phyloP scores from a whole-genome alignment of 306 rosid genomes.

The Dryas alaskensis region DNA sequence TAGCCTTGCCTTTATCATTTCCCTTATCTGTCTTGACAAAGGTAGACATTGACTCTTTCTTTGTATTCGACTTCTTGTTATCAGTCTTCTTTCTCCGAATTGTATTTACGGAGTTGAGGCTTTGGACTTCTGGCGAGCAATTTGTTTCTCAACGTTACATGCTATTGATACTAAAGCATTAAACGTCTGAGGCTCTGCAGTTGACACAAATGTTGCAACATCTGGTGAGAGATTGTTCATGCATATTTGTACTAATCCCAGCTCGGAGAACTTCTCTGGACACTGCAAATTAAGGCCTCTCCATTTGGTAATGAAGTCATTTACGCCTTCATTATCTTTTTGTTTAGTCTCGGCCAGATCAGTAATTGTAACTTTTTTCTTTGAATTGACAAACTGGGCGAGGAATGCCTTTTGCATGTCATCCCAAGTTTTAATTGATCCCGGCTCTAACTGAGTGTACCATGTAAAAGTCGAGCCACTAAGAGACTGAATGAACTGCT shows the following conservation, averaged over 20 bases:
- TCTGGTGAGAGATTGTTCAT: not conserved
- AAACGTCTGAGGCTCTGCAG: not conserved
- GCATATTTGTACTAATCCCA: not conserved
- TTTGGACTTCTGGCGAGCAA: no score
- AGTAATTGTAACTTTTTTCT: not conserved
- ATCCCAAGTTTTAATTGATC: not conserved
- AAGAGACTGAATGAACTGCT: not conserved
- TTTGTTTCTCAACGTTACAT: no score
- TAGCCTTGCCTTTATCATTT: not conserved
- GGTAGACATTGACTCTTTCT: not conserved
- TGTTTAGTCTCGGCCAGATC: not conserved
- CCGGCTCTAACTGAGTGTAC: not conserved
- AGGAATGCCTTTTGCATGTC: not conserved
- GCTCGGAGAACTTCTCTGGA: not conserved
- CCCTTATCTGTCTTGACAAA: no score
- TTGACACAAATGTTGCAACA: not conserved
- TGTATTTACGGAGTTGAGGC: no score
- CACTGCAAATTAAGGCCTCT: not conserved
- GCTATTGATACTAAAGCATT: not conserved
- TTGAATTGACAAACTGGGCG: not conserved
- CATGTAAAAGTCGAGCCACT: not conserved
- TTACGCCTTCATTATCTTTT: not conserved
- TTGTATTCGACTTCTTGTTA: no score
- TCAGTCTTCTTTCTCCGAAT: no score
- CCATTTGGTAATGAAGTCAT: not conserved